Evolutionary conservation across 2,329 filamentous ascomycete genomes (phyloP).

Genomic region (Microthyrium microscopicum): DNA sequence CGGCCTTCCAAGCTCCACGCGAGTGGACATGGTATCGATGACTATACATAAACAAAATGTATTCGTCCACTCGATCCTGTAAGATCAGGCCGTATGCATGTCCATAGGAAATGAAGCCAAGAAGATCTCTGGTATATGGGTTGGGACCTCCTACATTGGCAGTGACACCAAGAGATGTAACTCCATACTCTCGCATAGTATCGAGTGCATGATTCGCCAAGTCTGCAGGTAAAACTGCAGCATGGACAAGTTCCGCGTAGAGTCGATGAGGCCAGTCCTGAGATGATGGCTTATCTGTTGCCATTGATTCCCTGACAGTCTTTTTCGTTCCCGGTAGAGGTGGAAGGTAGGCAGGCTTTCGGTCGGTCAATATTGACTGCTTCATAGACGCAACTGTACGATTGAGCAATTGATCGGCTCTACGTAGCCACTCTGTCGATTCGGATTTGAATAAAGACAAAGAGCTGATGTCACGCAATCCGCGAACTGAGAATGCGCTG

Average conservation of each 20-base stretch:
- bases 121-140: not conserved
- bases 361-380: not conserved
- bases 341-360: conserved; percentile 1
- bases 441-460: not conserved
- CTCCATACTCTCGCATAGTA: conserved; percentile 5
- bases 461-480: conserved; percentile 3
- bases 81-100: conserved; percentile 4
- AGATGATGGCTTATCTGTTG: not conserved
- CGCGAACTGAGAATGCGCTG: conserved; percentile 3
- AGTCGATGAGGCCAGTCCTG: conserved; percentile 5
- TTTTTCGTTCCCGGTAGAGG: not conserved
- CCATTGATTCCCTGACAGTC: conserved; percentile 4
- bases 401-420: not conserved
- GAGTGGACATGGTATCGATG: conserved; percentile 7
- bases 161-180: conserved; percentile 4
- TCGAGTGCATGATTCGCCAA: not conserved
- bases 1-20: conserved; percentile 5
- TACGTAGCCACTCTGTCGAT: conserved; percentile 1
- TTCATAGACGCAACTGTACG: conserved; percentile 1
- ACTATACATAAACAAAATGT: conserved; percentile 5
- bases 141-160: conserved; percentile 1
- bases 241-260: conserved; percentile 6
- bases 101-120: conserved; percentile 6
- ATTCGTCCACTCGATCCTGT: conserved; percentile 5
- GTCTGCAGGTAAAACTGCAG: not conserved